A percentile compares a stretch with the other conserved stretches of the same genome.
Conservation (phyloP, 2,329 filamentous ascomycete species). For the Blastomyces emzantsi region DNA sequence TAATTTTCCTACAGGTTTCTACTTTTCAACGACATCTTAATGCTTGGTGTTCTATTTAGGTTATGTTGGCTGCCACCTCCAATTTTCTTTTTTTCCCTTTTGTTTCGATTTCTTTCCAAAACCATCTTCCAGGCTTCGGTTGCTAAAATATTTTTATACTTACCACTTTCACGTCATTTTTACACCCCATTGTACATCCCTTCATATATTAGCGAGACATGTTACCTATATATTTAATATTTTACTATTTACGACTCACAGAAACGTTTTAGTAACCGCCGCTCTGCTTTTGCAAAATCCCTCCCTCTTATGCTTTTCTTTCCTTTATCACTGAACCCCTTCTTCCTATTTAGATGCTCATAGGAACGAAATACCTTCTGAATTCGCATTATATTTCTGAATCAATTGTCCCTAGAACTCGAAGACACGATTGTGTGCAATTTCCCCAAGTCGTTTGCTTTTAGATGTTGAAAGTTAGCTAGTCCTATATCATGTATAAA, state of each 20-base stretch:
- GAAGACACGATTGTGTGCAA: neutral
- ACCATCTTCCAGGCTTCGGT: neutral
- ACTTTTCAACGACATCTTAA: neutral
- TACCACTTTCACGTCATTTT: neutral
- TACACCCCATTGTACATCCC: neutral
- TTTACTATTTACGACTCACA: neutral
- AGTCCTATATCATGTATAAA: neutral
- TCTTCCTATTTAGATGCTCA: neutral
- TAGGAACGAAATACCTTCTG: neutral
- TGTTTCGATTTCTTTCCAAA: neutral
- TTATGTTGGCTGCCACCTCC: neutral
- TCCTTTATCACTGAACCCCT: neutral
- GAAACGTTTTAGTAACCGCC: neutral
- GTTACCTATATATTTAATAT: neutral
- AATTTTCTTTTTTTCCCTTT: neutral
- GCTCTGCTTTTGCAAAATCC: neutral
- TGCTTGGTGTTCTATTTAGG: constrained; percentile 3
- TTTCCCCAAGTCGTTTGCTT: neutral
- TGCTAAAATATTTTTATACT: neutral
- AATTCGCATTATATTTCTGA: neutral
- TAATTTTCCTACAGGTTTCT: neutral
- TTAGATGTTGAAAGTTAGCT: neutral
- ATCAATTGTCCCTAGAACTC: neutral
- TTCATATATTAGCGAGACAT: neutral
- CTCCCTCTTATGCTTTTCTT: neutral